Percentiles rank a stretch among this genome's conserved stretches.
phyloP scores from a whole-genome alignment of 2,329 filamentous ascomycete species.

The Dryadomyces quercus-mongolicae region DNA sequence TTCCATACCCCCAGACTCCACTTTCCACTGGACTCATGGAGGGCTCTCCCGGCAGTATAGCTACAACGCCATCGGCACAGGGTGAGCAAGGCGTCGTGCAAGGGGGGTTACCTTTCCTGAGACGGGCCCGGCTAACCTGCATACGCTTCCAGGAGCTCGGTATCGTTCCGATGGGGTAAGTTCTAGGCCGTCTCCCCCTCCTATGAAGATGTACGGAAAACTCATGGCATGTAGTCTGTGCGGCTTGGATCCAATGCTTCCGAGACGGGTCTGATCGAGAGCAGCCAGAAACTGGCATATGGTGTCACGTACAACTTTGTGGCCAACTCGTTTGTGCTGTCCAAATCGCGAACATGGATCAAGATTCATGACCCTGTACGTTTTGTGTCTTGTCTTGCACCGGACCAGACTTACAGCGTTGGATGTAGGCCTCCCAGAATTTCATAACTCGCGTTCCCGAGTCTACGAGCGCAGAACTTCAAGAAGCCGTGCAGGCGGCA shows the following conservation, averaged over 20 bases:
- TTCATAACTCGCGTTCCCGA: constrained; percentile 75
- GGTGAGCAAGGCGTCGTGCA: background rate
- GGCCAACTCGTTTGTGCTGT: constrained; percentile 64
- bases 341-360: constrained; percentile 58
- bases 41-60: background rate
- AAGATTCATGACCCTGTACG: constrained; percentile 57
- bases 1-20: no score
- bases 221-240: no score
- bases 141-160: background rate
- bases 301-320: constrained; percentile 66
- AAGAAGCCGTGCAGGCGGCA: constrained; percentile 64
- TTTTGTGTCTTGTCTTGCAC: background rate
- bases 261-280: background rate
- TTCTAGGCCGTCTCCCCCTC: no score
- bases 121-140: background rate
- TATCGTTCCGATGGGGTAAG: constrained; percentile 1
- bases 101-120: background rate
- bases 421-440: constrained; percentile 66
- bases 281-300: constrained; percentile 3
- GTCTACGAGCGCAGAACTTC: constrained; percentile 64
- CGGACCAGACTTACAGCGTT: background rate
- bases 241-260: constrained; percentile 1
- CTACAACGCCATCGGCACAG: background rate
- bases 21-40: background rate
- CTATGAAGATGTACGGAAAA: no score